A percentile compares a stretch with the other conserved stretches of the same genome.
These are phyloP conservation scores for Candida wancherniae DNA, from an alignment of 805 yeast species.

Conservation along the genomic window DNA sequence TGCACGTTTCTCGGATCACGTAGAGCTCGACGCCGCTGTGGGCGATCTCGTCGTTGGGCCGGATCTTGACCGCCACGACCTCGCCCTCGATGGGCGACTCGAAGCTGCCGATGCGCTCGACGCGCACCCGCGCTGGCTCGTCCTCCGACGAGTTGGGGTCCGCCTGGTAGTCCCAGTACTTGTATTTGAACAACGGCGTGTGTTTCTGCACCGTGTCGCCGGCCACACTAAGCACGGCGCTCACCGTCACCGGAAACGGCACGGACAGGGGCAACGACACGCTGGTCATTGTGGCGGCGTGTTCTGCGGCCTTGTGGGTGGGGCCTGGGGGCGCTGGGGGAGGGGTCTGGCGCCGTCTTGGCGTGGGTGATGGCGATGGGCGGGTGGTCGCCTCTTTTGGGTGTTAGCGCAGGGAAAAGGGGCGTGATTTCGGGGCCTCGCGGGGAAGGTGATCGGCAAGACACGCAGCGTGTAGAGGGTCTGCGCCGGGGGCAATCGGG, in stretches of 20 bases:
- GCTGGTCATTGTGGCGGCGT: conserved; percentile 31
- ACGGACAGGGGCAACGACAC: conserved; percentile 56
- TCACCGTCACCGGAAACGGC: conserved; percentile 64
- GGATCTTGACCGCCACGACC: conserved; percentile 46
- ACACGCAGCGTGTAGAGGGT: too few species aligned
- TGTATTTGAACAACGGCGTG: conserved; percentile 53
- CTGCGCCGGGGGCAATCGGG: too few species aligned
- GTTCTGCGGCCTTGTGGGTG: not conserved
- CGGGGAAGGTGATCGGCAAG: too few species aligned
- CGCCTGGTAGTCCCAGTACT: conserved; percentile 62
- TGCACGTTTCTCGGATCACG: conserved; percentile 72
- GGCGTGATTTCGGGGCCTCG: not conserved
- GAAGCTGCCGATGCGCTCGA: conserved; percentile 68
- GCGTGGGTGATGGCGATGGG: not conserved
- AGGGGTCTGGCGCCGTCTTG: not conserved
- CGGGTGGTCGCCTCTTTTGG: not conserved
- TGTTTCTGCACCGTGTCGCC: conserved; percentile 50
- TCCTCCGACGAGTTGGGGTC: conserved; percentile 44
- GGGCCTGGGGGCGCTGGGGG: not conserved
- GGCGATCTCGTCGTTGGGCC: conserved; percentile 56
- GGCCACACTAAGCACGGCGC: conserved; percentile 40
- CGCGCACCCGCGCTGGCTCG: conserved; percentile 44
- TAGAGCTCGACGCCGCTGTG: conserved; percentile 45
- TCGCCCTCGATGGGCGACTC: conserved; percentile 82
- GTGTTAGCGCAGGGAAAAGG: not conserved